Base-by-base conservation (phyloP, 805 yeast species). In the Nakazawaea laoshanensis region DNA sequence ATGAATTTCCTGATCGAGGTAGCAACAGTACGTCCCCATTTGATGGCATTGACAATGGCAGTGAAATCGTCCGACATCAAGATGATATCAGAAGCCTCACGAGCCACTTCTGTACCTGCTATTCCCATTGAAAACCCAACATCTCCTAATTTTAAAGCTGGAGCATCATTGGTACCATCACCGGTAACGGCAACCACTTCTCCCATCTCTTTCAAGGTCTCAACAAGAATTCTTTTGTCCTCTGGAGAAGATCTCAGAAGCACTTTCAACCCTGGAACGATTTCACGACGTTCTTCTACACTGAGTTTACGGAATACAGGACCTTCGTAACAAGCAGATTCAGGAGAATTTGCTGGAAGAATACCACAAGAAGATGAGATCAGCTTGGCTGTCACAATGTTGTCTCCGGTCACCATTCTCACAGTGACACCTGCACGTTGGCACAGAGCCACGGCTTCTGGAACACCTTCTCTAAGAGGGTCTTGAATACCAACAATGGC, bases 61-160 rank as follows among this genome's bases (percentile, higher is more conserved):
- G 85, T 66, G 52, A 92, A 92, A 61, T 92, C 94, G 60, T 92
- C 95, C 29, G 89, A 88, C 92, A 85, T 85, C 42, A 85, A 67
- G 44, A 85, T 84, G 45, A 85, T 85, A 59, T 85, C 95, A 7
- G 89, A 84, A 6, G 98, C 98, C 53, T 92, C 99, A 55, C 96
- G 75, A 7, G 99, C 98, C 41, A 92, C 97, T 59, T 92, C 99
- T 2, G 98, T 92, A 43, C 99, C 99, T 7, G 95, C 71, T 40
- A 88, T 85, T 44, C 99, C 99, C 99, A 92, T 92, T 3, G 97
- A 84, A 52, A 92, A 89, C 2, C 99, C 99, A 38, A 92, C 95
- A 59, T 92, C 97, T 0, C 98, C 99, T 38, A 88, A 66, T 50
- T 89, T 86, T 50, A 92, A 69, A 3, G 98, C 97, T 11, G 96